Evolutionary conservation across 345 rosid species (phyloP), one percentile per base, ranked within the genome.

Genomic region (Noccaea caerulescens): DNA sequence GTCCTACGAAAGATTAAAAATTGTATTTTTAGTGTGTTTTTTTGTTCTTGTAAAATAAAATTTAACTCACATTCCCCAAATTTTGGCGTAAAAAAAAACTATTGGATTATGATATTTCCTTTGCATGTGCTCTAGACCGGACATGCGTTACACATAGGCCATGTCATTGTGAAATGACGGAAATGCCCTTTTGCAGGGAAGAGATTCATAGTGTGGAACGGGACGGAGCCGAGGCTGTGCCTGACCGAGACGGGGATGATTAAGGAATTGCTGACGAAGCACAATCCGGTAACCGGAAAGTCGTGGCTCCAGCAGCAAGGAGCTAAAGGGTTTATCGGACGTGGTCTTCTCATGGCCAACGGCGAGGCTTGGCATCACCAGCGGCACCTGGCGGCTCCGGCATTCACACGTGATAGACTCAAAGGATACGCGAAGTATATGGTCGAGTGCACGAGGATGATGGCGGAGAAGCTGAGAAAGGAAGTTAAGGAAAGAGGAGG

Each of bases 301-400:
- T 92, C 99, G 4, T 94, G 98, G 99, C 76, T 86, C 8, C 99
- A 94, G 25, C 98, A 86, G 43, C 89, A 94, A 71, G 99, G 99
- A 4, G 58, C 93, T 0, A 89, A 91, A 62, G 89, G 91, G 78
- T 94, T 94, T 63, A 84, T 90, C 1, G 99, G 99, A 0, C 80
- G 81, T 25, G 99, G 97, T 7, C 69, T 94, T 46, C 72, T 94
- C 57, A 88, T 87, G 93, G 93, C 90, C 0, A 87, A 87, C 72
- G 93, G 91, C 0, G 73, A 73, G 5, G 83, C 85, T 34, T 90
- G 93, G 96, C 69, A 80, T 55, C 86, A 84, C 8, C 91, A 88
- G 14, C 84, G 87, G 3, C 89, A 73, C 66, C 64, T 82, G 49
- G 65, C 82, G 2, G 79, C 87, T 11, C 91, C 86, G 0, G 94